Base-by-base conservation (phyloP, 192 early-diverging fungal genomes). In the Coemansia asiatica region DNA sequence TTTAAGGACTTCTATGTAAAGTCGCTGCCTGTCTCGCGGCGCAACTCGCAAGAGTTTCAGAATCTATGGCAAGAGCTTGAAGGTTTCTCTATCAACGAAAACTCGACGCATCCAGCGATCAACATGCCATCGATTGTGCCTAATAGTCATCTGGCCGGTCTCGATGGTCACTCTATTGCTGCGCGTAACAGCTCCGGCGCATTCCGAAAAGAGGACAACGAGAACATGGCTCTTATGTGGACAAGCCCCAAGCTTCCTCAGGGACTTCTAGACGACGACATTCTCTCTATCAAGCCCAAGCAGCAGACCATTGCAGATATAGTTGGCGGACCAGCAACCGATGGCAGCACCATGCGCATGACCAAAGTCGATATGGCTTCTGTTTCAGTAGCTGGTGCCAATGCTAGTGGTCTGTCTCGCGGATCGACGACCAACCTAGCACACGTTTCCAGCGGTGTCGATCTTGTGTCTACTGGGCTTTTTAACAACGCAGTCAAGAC, bases 31-130 rank as follows among this genome's bases (percentile, higher is more conserved):
- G 82, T 75, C 10, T 90, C 90, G 19, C 82, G 89, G 38, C 88
- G 89, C 74, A 91, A 89, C 68, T 91, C 90, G 44, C 83, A 83
- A 28, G 87, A 89, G 63, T 84, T 85, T 56, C 76, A 75, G 61
- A 71, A 71, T 27, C 63, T 83, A 46, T 76, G 76, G 73, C 76
- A 79, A 35, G 83, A 83, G 60, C 61, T 81, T 26, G 76, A 80
- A 57, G 78, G 74, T 16, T 73, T 84, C 16, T 66, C 66, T 1
- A 71, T 79, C 50, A 74, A 74, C 27, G 77, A 79, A 57, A 68
- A 16, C 21, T 31, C 68, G 2, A 21, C 61, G 6, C 74, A 71
- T 19, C 51, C 63, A 21, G 36, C 58, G n/a, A 29, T 44, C 44
- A 38, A 61, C 48, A 29, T 66, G 4, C 15, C 21, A 2, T 40